Evolutionary conservation across 805 yeast genomes (phyloP).

Genomic region (Maudiozyma serrabonitensis): DNA sequence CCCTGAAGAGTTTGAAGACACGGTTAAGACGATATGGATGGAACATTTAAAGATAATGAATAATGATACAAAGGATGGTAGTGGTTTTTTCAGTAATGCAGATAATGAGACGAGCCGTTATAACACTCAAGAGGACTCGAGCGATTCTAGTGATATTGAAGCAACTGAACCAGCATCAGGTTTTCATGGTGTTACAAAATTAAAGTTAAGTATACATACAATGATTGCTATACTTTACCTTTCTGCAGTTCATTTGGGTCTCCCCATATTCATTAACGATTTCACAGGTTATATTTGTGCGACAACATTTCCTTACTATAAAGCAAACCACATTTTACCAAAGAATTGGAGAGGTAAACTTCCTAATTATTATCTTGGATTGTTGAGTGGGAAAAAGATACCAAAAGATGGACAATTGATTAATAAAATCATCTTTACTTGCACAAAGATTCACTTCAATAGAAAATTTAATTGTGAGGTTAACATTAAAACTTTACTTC

Average conservation of each 20-base stretch:
- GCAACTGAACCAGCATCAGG: not conserved
- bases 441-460: constrained; percentile 7
- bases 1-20: constrained; percentile 24
- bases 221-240: constrained; percentile 38
- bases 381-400: constrained; percentile 32
- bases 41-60: constrained; percentile 14
- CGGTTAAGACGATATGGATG: constrained; percentile 34
- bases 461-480: constrained; percentile 7
- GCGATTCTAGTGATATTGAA: constrained; percentile 3
- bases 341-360: constrained; percentile 28
- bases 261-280: constrained; percentile 45
- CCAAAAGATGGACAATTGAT: constrained; percentile 23
- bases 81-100: not conserved
- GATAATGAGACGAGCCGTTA: not conserved
- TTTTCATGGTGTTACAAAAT: constrained; percentile 1
- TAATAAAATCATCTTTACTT: constrained; percentile 3
- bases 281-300: constrained; percentile 33
- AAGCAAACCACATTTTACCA: constrained; percentile 35
- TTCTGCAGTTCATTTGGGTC: constrained; percentile 37
- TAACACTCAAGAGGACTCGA: constrained; percentile 2
- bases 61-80: not conserved
- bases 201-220: constrained; percentile 16
- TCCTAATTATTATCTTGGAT: constrained; percentile 31
- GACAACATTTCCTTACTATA: constrained; percentile 42
- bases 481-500: constrained; percentile 12